Conservation (phyloP, 2,329 filamentous ascomycete genomes). For the Phyllosticta citrichinensis region DNA sequence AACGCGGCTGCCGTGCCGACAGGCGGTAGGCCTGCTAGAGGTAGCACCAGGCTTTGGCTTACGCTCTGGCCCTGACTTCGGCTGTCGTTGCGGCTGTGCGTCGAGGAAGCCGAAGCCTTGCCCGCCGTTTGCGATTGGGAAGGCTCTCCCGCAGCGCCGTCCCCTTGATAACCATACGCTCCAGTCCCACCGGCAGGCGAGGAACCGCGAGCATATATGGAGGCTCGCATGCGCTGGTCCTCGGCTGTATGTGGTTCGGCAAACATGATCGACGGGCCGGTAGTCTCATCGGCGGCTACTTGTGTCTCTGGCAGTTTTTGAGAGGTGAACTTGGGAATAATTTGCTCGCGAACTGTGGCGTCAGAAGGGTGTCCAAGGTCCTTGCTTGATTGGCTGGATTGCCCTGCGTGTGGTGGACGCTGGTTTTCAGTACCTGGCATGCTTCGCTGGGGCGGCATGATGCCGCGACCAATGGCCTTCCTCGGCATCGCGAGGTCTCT, state of each 20-base stretch:
- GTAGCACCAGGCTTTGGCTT: constrained; percentile 35
- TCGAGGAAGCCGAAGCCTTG: not conserved
- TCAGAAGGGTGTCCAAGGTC: constrained; percentile 27
- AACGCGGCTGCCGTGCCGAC: constrained; percentile 23
- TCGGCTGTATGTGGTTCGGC: constrained; percentile 27
- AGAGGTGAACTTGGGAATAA: constrained; percentile 58
- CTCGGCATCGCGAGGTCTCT: not conserved
- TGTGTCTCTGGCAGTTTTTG: constrained; percentile 61
- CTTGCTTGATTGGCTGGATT: not conserved
- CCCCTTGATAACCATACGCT: not conserved
- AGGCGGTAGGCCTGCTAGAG: constrained; percentile 42
- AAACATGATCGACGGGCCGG: constrained; percentile 68
- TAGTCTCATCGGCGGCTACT: constrained; percentile 53
- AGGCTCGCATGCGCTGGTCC: constrained; percentile 4
- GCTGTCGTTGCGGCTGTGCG: not conserved
- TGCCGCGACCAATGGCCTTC: not conserved
- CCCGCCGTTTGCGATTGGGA: not conserved
- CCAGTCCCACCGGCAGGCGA: not conserved
- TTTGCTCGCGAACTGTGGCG: constrained; percentile 42
- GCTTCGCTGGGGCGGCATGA: too few relatives aligned
- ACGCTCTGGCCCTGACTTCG: not conserved
- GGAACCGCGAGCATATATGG: constrained; percentile 7
- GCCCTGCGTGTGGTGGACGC: not conserved
- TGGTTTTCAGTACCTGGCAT: not conserved
- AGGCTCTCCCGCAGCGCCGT: not conserved